A percentile compares a stretch with the other conserved stretches of the same genome.
These are phyloP conservation scores for Ligustrum vulgare DNA, from an alignment of 257 asterid genomes.

Conservation along the genomic window DNA sequence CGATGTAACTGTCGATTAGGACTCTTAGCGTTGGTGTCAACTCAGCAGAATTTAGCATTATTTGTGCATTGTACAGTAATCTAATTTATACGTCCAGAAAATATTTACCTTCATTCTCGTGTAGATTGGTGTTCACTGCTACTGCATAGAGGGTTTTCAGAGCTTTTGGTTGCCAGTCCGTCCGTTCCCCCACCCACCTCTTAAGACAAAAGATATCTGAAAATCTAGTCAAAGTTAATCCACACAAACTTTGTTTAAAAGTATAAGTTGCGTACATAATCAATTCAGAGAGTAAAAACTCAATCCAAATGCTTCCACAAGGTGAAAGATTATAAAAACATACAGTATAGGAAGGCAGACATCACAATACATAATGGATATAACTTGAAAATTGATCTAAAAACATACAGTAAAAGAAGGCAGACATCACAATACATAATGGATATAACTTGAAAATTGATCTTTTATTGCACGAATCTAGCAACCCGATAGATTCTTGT, in stretches of 20 bases:
- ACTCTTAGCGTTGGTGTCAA: neutral
- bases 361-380: neutral
- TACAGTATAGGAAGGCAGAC: neutral
- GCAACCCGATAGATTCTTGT: neutral
- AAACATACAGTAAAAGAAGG: neutral
- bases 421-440: neutral
- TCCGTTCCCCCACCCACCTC: conserved; percentile 73
- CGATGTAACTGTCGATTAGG: neutral
- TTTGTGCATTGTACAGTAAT: neutral
- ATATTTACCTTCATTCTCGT: conserved; percentile 77
- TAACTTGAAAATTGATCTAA: neutral
- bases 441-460: neutral
- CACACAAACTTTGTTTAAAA: neutral
- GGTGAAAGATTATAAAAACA: neutral
- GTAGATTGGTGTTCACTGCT: conserved; percentile 86
- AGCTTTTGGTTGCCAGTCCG: conserved; percentile 92
- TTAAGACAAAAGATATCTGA: conserved; percentile 72
- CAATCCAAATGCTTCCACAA: neutral
- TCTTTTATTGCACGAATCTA: neutral
- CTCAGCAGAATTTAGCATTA: neutral
- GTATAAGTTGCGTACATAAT: neutral
- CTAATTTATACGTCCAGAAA: neutral
- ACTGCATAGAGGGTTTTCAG: conserved; percentile 70
- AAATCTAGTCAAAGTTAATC: conserved; percentile 18
- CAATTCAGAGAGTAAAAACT: neutral